A percentile compares a stretch with the other conserved stretches of the same genome.
Conservation (phyloP, 352 stramenopile genomes). For the Globisporangium cederbergense region DNA sequence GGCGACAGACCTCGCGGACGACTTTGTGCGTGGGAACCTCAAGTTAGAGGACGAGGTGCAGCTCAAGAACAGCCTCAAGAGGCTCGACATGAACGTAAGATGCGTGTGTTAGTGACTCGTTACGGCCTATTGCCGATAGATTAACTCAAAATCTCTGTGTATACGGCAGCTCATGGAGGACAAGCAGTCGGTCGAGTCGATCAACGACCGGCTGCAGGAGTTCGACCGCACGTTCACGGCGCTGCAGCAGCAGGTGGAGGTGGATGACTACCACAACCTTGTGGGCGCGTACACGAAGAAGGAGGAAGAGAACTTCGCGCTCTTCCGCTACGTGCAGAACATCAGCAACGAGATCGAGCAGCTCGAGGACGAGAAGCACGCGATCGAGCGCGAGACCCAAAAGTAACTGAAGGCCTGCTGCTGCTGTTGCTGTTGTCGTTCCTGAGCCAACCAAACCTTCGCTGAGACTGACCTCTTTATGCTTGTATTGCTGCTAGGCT, state of each 20-base stretch:
- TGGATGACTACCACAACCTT: conserved; percentile 60
- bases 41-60: conserved; percentile 75
- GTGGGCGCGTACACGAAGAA: conserved; percentile 60
- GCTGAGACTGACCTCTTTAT: background rate
- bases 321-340: conserved; percentile 78
- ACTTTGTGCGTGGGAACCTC: conserved; percentile 73
- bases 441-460: background rate
- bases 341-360: conserved; percentile 80
- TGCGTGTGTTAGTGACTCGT: background rate
- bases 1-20: conserved; percentile 55
- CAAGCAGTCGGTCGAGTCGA: conserved; percentile 60
- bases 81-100: conserved; percentile 52
- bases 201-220: conserved; percentile 71
- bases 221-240: conserved; percentile 64
- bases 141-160: too few species aligned
- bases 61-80: conserved; percentile 61
- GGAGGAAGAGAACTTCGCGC: conserved; percentile 78
- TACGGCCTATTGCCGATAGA: background rate
- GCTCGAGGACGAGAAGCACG: conserved; percentile 74
- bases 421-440: background rate
- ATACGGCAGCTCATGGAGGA: conserved; percentile 54
- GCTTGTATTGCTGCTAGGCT: conserved; percentile 24
- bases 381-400: conserved; percentile 51
- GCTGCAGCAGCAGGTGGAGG: conserved; percentile 63
- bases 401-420: conserved; percentile 27